Percentiles rank a stretch among this genome's conserved stretches.
phyloP scores from a whole-genome alignment of 2,329 filamentous ascomycete genomes.

The Fusarium stilboides region DNA sequence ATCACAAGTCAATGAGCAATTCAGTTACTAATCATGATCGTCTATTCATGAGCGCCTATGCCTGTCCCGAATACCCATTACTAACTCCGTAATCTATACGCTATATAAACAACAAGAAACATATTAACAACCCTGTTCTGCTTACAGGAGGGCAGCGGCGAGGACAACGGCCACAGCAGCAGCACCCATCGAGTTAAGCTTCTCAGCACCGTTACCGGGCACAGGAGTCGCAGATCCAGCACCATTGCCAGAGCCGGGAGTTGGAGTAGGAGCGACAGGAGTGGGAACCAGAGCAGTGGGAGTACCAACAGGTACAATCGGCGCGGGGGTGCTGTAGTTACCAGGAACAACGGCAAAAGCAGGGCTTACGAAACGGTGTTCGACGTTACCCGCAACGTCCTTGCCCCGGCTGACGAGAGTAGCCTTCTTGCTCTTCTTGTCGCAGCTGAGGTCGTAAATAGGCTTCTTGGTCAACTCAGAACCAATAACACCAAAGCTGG shows the following conservation, averaged over 20 bases:
- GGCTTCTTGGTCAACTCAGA: constrained; percentile 67
- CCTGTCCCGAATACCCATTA: constrained; percentile 4
- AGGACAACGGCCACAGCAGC: constrained; percentile 52
- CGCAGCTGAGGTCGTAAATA: constrained; percentile 74
- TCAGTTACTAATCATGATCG: neutral
- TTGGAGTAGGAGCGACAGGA: constrained; percentile 20
- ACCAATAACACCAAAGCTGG: constrained; percentile 80
- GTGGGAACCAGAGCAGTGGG: constrained; percentile 33
- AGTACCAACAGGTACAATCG: constrained; percentile 16
- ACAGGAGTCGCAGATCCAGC: constrained; percentile 21
- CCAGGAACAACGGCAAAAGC: constrained; percentile 24
- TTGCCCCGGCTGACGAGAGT: constrained; percentile 26
- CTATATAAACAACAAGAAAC: constrained; percentile 11
- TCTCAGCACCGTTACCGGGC: constrained; percentile 38
- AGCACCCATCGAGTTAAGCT: constrained; percentile 53
- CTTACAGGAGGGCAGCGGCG: constrained; percentile 53
- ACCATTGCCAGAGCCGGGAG: constrained; percentile 47
- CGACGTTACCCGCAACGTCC: constrained; percentile 6
- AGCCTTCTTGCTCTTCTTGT: constrained; percentile 46
- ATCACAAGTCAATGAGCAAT: neutral
- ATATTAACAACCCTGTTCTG: neutral
- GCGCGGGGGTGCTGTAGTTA: constrained; percentile 43
- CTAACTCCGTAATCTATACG: constrained; percentile 18
- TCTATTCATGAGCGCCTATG: constrained; percentile 10
- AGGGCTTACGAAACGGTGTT: constrained; percentile 30